Percentiles rank a stretch among this genome's conserved stretches.
Evolutionary conservation across 768 basidiomycete genomes (phyloP).

Genomic region (Russula sp.): DNA sequence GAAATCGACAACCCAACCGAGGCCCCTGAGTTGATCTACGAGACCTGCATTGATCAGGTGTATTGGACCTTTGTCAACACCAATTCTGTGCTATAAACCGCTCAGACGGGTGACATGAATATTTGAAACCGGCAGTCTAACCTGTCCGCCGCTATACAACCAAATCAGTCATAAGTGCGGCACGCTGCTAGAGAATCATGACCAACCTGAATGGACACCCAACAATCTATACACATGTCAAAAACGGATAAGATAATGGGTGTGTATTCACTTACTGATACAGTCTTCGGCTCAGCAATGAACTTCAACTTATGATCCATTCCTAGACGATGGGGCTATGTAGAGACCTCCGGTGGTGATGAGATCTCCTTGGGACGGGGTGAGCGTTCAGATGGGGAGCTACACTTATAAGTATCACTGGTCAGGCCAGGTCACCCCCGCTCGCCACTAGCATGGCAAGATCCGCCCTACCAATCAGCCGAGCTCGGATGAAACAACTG

Average conservation of each 20-base stretch:
- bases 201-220: slow-evolving; percentile 93
- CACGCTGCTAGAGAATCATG: neutral
- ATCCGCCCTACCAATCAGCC: too few relatives aligned
- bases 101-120: slow-evolving; percentile 10
- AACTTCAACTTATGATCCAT: slow-evolving; percentile 32
- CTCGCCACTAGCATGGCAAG: too few relatives aligned
- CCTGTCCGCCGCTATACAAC: slow-evolving; percentile 55
- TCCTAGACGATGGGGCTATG: neutral
- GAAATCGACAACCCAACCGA: slow-evolving; percentile 88
- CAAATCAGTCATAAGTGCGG: neutral
- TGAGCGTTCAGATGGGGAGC: neutral
- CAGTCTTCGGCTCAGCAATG: slow-evolving; percentile 62
- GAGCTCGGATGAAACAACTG: too few relatives aligned
- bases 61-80: slow-evolving; percentile 86
- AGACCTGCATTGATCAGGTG: slow-evolving; percentile 85
- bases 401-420: neutral
- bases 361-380: neutral
- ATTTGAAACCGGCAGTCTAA: slow-evolving; percentile 28
- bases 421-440: neutral
- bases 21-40: slow-evolving; percentile 58
- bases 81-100: slow-evolving; percentile 52
- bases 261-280: slow-evolving; percentile 44
- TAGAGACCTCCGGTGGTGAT: neutral
- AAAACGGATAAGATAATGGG: slow-evolving; percentile 1
- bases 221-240: slow-evolving; percentile 53